Percentiles rank a stretch among this genome's conserved stretches.
Conservation (phyloP, 2,329 filamentous ascomycete species). For the Ploettnerulaceae sp. region DNA sequence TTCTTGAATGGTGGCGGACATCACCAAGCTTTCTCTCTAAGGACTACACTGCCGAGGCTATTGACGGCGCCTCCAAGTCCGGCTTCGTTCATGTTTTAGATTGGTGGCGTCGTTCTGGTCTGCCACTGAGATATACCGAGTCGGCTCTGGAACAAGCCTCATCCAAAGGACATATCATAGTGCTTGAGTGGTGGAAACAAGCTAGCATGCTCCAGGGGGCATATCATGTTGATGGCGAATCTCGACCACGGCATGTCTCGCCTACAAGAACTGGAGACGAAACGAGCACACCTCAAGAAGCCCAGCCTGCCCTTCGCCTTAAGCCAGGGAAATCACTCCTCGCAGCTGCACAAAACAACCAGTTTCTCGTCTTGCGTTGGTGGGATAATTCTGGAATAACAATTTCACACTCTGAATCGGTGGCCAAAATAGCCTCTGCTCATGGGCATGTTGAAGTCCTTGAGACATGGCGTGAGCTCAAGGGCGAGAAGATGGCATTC, state of each 20-base stretch:
- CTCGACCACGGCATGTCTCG: conserved; percentile 23
- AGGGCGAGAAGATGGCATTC: conserved; percentile 71
- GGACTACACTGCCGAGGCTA: conserved; percentile 69
- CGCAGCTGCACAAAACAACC: conserved; percentile 78
- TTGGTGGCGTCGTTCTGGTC: conserved; percentile 82
- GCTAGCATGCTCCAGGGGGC: conserved; percentile 55
- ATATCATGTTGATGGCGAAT: conserved; percentile 40
- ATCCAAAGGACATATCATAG: conserved; percentile 74
- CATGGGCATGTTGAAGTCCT: conserved; percentile 82
- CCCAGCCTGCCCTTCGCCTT: conserved; percentile 45
- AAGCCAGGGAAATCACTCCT: conserved; percentile 83
- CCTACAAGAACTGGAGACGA: conserved; percentile 18
- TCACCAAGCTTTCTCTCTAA: conserved; percentile 79
- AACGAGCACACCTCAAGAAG: conserved; percentile 17
- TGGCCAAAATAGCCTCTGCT: conserved; percentile 78
- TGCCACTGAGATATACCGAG: conserved; percentile 81
- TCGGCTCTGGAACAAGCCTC: conserved; percentile 83
- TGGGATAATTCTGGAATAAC: conserved; percentile 81
- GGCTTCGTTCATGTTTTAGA: conserved; percentile 82
- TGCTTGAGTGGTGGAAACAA: conserved; percentile 90
- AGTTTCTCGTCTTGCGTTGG: conserved; percentile 74
- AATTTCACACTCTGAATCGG: conserved; percentile 72
- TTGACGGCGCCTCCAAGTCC: conserved; percentile 81
- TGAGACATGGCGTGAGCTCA: conserved; percentile 73
- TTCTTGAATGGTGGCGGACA: conserved; percentile 87